Evolutionary conservation across 306 rosid genomes (phyloP).

Genomic region (Prunus mongolica): DNA sequence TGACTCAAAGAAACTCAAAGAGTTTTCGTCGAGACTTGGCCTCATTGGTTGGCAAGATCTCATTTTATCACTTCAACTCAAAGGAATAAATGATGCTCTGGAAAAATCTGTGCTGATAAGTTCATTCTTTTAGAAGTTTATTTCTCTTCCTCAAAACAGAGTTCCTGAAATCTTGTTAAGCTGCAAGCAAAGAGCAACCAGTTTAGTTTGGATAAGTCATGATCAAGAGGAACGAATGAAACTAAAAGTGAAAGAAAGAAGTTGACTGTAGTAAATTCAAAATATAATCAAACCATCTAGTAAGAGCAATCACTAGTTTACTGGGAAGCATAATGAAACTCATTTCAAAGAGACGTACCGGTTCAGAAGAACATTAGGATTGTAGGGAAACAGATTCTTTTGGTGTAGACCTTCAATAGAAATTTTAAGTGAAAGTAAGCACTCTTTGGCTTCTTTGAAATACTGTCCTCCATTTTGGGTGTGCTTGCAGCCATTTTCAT

Average conservation of each 20-base stretch:
- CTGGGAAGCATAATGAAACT: constrained; percentile 3
- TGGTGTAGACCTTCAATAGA: constrained; percentile 74
- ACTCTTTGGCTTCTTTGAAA: constrained; percentile 51
- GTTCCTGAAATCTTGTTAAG: constrained; percentile 56
- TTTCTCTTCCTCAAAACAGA: constrained; percentile 33
- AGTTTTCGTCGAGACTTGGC: background rate
- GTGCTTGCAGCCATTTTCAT: constrained; percentile 26
- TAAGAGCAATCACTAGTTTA: background rate
- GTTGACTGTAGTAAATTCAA: background rate
- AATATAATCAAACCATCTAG: background rate
- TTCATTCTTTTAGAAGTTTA: background rate
- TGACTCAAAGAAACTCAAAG: too few relatives aligned
- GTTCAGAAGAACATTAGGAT: constrained; percentile 66
- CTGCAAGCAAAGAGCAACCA: constrained; percentile 7
- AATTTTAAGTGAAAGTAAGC: constrained; percentile 61
- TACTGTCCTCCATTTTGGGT: constrained; percentile 17
- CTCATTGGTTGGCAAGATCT: constrained; percentile 6
- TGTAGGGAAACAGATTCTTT: constrained; percentile 80
- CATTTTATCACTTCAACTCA: background rate
- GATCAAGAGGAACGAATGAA: background rate
- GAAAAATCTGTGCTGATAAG: constrained; percentile 4
- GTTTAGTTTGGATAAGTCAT: background rate
- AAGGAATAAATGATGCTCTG: background rate
- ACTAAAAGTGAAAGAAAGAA: background rate
- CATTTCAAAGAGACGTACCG: constrained; percentile 39